Conservation (phyloP, 2,329 filamentous ascomycete species). For the Ceratocystiopsis sp. region DNA sequence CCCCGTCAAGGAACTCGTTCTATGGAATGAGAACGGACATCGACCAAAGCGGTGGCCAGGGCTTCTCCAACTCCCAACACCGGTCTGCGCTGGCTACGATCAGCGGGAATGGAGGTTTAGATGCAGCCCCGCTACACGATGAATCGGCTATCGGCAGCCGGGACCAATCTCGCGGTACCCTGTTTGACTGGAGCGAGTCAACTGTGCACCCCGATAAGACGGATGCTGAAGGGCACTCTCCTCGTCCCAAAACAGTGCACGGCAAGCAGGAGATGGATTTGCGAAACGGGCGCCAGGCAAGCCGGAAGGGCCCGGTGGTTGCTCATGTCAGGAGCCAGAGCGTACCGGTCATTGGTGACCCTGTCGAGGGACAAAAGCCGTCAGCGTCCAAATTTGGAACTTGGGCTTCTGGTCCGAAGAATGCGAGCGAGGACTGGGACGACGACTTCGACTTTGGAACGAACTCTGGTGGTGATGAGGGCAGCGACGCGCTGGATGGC, state of each 20-base stretch:
- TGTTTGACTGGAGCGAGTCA: slow-evolving; percentile 68
- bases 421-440: slow-evolving; percentile 74
- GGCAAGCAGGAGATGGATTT: slow-evolving; percentile 56
- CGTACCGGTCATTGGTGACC: slow-evolving; percentile 55
- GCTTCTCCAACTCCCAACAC: slow-evolving; percentile 32
- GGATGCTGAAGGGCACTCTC: slow-evolving; percentile 38
- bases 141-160: slow-evolving; percentile 7
- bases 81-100: slow-evolving; percentile 36
- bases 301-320: slow-evolving; percentile 49
- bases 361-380: slow-evolving; percentile 34
- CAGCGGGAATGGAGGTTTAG: slow-evolving; percentile 27
- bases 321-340: slow-evolving; percentile 67
- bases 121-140: slow-evolving; percentile 16
- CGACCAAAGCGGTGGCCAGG: neutral
- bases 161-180: slow-evolving; percentile 45
- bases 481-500: neutral
- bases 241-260: slow-evolving; percentile 57
- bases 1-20: slow-evolving; percentile 28
- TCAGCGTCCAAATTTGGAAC: slow-evolving; percentile 58
- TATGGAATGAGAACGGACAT: neutral
- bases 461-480: slow-evolving; percentile 19
- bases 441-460: slow-evolving; percentile 67
- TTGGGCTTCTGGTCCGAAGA: slow-evolving; percentile 66
- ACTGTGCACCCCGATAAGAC: slow-evolving; percentile 38
- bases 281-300: slow-evolving; percentile 50